These are phyloP conservation scores for Macrotyloma uniflorum DNA, from an alignment of 306 rosid species.

Conservation along the genomic window DNA sequence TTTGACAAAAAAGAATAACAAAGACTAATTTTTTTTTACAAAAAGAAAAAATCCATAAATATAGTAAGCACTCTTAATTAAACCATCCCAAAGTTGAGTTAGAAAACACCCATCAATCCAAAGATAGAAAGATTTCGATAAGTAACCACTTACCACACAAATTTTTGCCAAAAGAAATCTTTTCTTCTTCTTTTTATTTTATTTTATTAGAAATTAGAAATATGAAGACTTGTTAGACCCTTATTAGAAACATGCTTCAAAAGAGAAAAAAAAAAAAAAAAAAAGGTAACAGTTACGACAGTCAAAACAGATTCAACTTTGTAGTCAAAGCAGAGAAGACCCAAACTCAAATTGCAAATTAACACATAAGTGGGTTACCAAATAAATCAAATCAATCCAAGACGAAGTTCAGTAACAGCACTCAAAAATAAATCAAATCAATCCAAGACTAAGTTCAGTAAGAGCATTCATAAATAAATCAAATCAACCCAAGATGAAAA, in stretches of 20 bases:
- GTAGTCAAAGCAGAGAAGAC: background rate
- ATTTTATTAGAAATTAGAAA: no score
- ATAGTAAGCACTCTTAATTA: background rate
- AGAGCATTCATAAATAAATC: no score
- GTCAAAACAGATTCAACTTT: constrained; percentile 13
- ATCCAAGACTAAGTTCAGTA: no score
- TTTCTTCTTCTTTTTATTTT: background rate
- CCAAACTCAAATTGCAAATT: background rate
- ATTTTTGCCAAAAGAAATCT: background rate
- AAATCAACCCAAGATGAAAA: no score
- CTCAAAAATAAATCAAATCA: background rate
- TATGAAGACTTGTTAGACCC: background rate
- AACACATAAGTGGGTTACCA: background rate
- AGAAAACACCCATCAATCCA: background rate
- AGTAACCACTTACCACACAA: background rate
- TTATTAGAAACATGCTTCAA: background rate
- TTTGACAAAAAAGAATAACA: no score
- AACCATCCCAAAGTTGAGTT: background rate
- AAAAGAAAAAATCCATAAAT: background rate
- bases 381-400: background rate
- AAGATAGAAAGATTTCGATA: background rate
- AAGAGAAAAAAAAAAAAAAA: no score
- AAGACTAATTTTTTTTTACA: no score
- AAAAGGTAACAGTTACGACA: background rate
- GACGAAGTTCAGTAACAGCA: background rate